A percentile compares a stretch with the other conserved stretches of the same genome.
These are phyloP conservation scores for Phanerochaete sordida DNA, from an alignment of 768 basidiomycete genomes.

Conservation along the genomic window DNA sequence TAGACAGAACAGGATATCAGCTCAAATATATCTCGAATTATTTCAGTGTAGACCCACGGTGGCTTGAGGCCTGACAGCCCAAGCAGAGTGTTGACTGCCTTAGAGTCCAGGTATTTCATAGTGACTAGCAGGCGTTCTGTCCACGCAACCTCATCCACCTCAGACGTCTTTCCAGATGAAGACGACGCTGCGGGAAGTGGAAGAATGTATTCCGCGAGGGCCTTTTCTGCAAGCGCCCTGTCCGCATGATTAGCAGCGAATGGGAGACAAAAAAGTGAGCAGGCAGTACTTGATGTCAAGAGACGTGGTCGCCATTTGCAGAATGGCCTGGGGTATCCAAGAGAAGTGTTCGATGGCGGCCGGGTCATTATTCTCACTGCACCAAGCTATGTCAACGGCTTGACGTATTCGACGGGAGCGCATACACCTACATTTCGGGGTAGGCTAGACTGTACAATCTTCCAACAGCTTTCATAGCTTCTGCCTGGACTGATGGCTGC, in stretches of 20 bases:
- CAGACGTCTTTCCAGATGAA: slow-evolving; percentile 42
- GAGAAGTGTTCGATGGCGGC: slow-evolving; percentile 76
- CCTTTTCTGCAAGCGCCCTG: slow-evolving; percentile 62
- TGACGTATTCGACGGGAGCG: neutral
- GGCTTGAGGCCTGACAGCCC: slow-evolving; percentile 60
- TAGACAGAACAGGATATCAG: slow-evolving; percentile 23
- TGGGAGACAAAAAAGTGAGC: neutral
- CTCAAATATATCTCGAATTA: no score
- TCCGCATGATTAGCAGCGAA: neutral
- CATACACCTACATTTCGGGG: slow-evolving; percentile 75
- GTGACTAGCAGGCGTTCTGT: slow-evolving; percentile 76
- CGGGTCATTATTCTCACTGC: slow-evolving; percentile 76
- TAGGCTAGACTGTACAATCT: slow-evolving; percentile 80
- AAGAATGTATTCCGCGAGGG: slow-evolving; percentile 72
- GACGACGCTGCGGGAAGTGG: slow-evolving; percentile 61
- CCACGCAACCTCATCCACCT: slow-evolving; percentile 81
- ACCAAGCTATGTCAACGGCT: neutral
- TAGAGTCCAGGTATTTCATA: slow-evolving; percentile 63
- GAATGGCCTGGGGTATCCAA: slow-evolving; percentile 85
- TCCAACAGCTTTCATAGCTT: slow-evolving; percentile 75
- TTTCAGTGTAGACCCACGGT: slow-evolving; percentile 46
- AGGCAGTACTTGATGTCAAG: slow-evolving; percentile 56
- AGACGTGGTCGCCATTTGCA: slow-evolving; percentile 50
- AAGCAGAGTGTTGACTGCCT: slow-evolving; percentile 53
- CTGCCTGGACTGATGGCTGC: slow-evolving; percentile 56